phyloP scores from a whole-genome alignment of 495 filamentous ascomycete genomes.

The Penicillium bovifimosum region DNA sequence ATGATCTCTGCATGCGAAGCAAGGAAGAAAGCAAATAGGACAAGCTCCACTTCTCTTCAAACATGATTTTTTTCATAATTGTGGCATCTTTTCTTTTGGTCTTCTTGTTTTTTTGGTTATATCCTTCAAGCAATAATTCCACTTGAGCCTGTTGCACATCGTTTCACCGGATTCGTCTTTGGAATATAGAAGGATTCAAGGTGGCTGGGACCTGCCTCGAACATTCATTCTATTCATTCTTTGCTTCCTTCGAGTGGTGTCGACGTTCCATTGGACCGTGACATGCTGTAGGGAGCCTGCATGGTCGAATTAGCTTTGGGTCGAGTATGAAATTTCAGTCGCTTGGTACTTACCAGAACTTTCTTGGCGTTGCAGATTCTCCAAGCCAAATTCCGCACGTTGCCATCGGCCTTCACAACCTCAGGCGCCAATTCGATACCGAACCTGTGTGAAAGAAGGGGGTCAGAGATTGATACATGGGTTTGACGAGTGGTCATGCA shows the following conservation, averaged over 20 bases:
- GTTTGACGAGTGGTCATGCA: background rate
- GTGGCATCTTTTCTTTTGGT: background rate
- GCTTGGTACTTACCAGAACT: constrained; percentile 65
- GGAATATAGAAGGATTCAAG: background rate
- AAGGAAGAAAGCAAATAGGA: background rate
- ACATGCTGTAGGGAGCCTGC: constrained; percentile 47
- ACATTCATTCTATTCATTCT: constrained; percentile 12
- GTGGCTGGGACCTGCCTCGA: background rate
- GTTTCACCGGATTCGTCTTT: background rate
- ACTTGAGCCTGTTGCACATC: background rate
- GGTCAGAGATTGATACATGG: constrained; percentile 6
- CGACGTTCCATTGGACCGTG: constrained; percentile 36
- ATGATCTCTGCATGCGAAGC: background rate
- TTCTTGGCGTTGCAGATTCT: constrained; percentile 92
- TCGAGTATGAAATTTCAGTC: background rate
- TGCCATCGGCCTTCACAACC: constrained; percentile 90
- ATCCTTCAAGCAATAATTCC: background rate
- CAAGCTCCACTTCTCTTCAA: constrained; percentile 1
- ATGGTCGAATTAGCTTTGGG: constrained; percentile 4
- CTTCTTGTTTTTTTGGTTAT: background rate
- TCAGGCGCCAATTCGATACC: constrained; percentile 91
- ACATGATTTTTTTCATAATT: background rate
- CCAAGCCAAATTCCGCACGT: constrained; percentile 87
- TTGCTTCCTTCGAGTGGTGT: constrained; percentile 34
- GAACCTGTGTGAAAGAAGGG: constrained; percentile 51